Percentiles rank a stretch among this genome's conserved stretches.
These are phyloP conservation scores for Gymnopilus dilepis DNA, from an alignment of 768 basidiomycete species.

Conservation along the genomic window DNA sequence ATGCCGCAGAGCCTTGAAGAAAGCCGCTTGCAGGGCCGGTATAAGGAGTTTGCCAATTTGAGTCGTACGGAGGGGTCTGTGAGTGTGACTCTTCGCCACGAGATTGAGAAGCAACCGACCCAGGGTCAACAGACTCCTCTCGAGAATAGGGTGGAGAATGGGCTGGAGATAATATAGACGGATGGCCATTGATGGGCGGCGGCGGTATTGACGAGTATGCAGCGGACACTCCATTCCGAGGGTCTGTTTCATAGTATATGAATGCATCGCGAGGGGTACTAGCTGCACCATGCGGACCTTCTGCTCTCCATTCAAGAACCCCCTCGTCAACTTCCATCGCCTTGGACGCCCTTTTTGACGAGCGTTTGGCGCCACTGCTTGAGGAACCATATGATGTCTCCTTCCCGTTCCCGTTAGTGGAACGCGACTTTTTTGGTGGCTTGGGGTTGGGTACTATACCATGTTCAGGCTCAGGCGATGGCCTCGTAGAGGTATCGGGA, in stretches of 20 bases:
- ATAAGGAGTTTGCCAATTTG: slow-evolving; percentile 40
- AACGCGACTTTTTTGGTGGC: slow-evolving; percentile 35
- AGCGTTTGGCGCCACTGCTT: slow-evolving; percentile 25
- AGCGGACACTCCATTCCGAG: slow-evolving; percentile 24
- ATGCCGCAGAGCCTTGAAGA: slow-evolving; percentile 48
- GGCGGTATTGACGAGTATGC: slow-evolving; percentile 22
- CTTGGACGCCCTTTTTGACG: slow-evolving; percentile 16
- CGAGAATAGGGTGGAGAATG: slow-evolving; percentile 24
- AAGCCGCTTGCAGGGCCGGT: slow-evolving; percentile 58
- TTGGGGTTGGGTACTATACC: slow-evolving; percentile 23
- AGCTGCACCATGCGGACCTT: background rate
- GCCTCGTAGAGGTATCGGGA: slow-evolving; percentile 30
- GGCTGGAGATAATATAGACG: slow-evolving; percentile 15
- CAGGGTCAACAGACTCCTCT: slow-evolving; percentile 28
- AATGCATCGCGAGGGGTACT: background rate
- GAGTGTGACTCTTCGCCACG: slow-evolving; percentile 26
- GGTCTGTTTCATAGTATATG: slow-evolving; percentile 20
- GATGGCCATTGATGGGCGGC: slow-evolving; percentile 28
- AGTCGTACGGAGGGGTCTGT: slow-evolving; percentile 30
- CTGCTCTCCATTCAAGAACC: background rate
- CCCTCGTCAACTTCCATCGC: background rate
- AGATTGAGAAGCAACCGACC: slow-evolving; percentile 32
- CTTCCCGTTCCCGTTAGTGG: slow-evolving; percentile 40
- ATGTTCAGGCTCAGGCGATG: slow-evolving; percentile 27
- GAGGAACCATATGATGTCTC: slow-evolving; percentile 37